A percentile compares a stretch with the other conserved stretches of the same genome.
Conservation (phyloP, 2,329 filamentous ascomycete species). For the Verticillium isaacii region DNA sequence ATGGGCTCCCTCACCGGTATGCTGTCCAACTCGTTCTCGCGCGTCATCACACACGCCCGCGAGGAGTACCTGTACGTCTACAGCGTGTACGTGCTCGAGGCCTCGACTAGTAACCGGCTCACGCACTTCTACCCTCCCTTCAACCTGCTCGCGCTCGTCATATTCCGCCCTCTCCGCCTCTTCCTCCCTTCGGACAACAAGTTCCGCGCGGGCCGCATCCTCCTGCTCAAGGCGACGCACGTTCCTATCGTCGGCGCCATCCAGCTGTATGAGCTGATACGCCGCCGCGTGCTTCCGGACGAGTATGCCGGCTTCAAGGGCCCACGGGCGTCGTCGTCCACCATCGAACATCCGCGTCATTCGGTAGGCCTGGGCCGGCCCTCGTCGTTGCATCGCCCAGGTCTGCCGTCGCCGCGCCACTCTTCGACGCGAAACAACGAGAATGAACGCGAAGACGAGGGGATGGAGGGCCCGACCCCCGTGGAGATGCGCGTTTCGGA, state of each 20-base stretch:
- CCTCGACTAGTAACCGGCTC: conserved; percentile 63
- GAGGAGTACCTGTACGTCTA: conserved; percentile 81
- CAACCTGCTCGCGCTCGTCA: conserved; percentile 68
- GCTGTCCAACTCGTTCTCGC: conserved; percentile 69
- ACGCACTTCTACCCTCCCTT: conserved; percentile 66
- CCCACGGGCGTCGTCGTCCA: conserved; percentile 25
- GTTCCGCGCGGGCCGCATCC: conserved; percentile 57
- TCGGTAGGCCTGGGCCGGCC: conserved; percentile 16
- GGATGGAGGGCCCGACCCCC: conserved; percentile 28
- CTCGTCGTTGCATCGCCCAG: conserved; percentile 17
- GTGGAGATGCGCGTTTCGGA: conserved; percentile 50
- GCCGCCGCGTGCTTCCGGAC: conserved; percentile 31
- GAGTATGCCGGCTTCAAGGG: conserved; percentile 46
- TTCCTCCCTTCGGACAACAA: conserved; percentile 58
- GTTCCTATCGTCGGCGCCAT: conserved; percentile 67
- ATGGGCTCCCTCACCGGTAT: conserved; percentile 76
- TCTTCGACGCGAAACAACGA: conserved; percentile 11
- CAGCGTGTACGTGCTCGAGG: conserved; percentile 59
- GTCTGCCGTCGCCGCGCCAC: conserved; percentile 15
- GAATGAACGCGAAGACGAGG: conserved; percentile 26
- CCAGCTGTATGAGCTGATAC: conserved; percentile 57
- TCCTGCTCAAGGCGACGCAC: conserved; percentile 59
- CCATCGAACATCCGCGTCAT: conserved; percentile 15
- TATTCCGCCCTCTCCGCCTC: conserved; percentile 68
- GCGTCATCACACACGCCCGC: conserved; percentile 57